phyloP scores from a whole-genome alignment of 257 asterid genomes.

The Fraxinus quadrangulata region DNA sequence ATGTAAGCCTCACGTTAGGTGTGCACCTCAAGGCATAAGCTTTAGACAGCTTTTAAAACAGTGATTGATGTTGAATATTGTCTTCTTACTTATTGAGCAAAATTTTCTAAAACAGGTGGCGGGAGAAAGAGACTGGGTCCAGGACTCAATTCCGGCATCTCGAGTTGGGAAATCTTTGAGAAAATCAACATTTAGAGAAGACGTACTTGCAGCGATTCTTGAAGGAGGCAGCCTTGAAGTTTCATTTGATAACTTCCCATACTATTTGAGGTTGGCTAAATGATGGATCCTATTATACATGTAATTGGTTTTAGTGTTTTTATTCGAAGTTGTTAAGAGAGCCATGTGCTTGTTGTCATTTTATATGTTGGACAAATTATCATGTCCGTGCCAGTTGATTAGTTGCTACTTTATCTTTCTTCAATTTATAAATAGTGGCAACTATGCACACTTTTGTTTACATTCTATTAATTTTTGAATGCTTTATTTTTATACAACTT shows the following conservation, averaged over 20 bases:
- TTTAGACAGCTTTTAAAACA: not conserved
- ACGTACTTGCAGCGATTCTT: slow-evolving; percentile 53
- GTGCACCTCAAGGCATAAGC: not conserved
- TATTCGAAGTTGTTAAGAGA: slow-evolving; percentile 5
- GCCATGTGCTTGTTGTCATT: not conserved
- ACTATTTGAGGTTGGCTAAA: slow-evolving; percentile 66
- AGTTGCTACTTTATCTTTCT: slow-evolving; percentile 12
- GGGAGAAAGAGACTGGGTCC: slow-evolving; percentile 69
- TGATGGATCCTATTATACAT: slow-evolving; percentile 11
- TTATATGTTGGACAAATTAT: not conserved
- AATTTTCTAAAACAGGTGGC: slow-evolving; percentile 34
- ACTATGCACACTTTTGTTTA: slow-evolving; percentile 16
- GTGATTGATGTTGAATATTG: not conserved
- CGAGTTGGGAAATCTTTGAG: slow-evolving; percentile 56
- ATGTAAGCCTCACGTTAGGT: not conserved
- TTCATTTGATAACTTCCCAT: slow-evolving; percentile 84
- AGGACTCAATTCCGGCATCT: slow-evolving; percentile 52
- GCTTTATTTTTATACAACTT: slow-evolving; percentile 31
- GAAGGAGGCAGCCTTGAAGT: slow-evolving; percentile 65
- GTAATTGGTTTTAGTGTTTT: not conserved
- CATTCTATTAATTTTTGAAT: slow-evolving; percentile 14
- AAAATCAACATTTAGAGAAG: slow-evolving; percentile 64
- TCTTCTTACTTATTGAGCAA: not conserved
- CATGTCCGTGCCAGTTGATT: slow-evolving; percentile 5
- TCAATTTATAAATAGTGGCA: slow-evolving; percentile 18